Evolutionary conservation across 1,284 basidiomycete species (phyloP), one percentile per base, ranked within the genome.

Genomic region (Ustilago cynodontis): DNA sequence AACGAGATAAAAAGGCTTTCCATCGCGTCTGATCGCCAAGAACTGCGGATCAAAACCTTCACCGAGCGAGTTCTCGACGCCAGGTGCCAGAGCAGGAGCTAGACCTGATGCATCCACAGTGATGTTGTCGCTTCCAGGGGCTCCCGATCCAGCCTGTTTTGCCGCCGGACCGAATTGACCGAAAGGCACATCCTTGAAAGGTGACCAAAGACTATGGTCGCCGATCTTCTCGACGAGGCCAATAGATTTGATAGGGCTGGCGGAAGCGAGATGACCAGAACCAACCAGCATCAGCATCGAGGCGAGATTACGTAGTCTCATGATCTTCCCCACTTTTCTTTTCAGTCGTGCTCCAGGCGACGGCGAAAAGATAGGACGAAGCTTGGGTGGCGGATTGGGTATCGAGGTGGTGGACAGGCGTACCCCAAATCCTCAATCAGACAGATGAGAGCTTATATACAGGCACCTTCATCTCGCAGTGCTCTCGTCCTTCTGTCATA

Each of bases 11-110:
- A 74, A 70, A 1, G 62, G 72, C 33, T 52, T 54, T 8, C 66
- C 59, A 14, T 66, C 22, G 26, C 56, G 37, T 9, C 28, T 53
- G n/a, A 59, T 49, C 26, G 72, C 69, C 52, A 74, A 61, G 29
- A 74, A 74, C 22, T 74, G 71, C 14, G 71, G 71, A 16, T 74
- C 71, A 35, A 74, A 74, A 0, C 71, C 71, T 59, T 65, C 63
- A 5, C 71, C 71, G 22, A 74, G 53, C 29, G 71, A 69, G 47
- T 74, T 74, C 7, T 39, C 58, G 16, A 74, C 63, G 1, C 71
- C 66, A 9, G 71, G 63, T n/a, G 71, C 65, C 2, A 65, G 41
- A 0, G 71, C 71, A 28, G 71, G 71, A 31, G 71, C 71, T 14
- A 74, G 59, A 39, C 71, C 71, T 16, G 71, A 59, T 10, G 66